Evolutionary conservation across 2,329 filamentous ascomycete genomes (phyloP), one percentile per base, ranked within the genome.

Genomic region (Aspergillus ustus): DNA sequence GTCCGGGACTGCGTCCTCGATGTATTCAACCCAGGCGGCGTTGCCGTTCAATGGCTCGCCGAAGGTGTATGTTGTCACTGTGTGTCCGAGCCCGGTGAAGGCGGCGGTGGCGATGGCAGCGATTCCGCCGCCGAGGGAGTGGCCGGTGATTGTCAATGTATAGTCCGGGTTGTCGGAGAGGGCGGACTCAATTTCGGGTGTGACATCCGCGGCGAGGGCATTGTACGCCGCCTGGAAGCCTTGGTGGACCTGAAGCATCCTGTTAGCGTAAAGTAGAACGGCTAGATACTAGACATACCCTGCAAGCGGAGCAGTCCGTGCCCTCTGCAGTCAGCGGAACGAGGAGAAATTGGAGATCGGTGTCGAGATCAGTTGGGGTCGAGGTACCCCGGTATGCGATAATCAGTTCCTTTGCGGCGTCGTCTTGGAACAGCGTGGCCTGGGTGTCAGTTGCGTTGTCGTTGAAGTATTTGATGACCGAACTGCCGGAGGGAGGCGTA

Each of bases 191-290:
- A 40, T 13, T 40, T 40, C 34, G 11, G 34, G 1, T 5, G 34
- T 40, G 8, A 40, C 34, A 1, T 11, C 11, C 2, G 3, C 34
- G 13, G 34, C 1, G 5, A 52, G 2, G 31, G 50, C 28, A 29
- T 34, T 37, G 50, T 52, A 52, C 3, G 50, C 31, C 17, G 50
- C 13, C 20, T 52, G 50, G 28, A 52, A 52, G 28, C 50, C 50
- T 52, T 37, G 28, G 17, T 52, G 31, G 29, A 52, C 50, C 50
- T 52, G 9, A 5, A 13, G 11, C 3, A 11, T 11, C 4, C 31
- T 34, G 31, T 40, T 19, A 19, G 13, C 9, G 40, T 37, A 17
- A 19, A 19, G 2, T 11, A 25, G 13, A 19, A 9, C 7, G 7
- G 7, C 25, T 8, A 11, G 29, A 5, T 28, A 40, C 1, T 11